Evolutionary conservation across 2,329 filamentous ascomycete genomes (phyloP).

Genomic region (Arachnopeziza araneosa): DNA sequence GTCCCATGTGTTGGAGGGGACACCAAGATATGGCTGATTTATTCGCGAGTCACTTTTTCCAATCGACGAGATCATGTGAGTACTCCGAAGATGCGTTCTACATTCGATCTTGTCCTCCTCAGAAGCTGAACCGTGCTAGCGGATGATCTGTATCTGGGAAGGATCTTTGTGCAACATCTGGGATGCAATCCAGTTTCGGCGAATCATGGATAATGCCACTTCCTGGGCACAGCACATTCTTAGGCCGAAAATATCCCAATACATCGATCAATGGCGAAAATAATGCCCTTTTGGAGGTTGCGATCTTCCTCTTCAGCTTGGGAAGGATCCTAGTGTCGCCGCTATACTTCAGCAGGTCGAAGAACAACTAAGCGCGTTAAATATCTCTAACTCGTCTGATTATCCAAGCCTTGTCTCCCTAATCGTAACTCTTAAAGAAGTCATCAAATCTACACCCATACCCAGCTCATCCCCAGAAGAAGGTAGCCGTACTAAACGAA

Average conservation of each 20-base stretch:
- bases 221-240: slow-evolving; percentile 9
- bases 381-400: too few relatives aligned
- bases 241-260: slow-evolving; percentile 4
- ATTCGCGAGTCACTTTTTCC: not conserved
- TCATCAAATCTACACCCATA: too few relatives aligned
- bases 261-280: slow-evolving; percentile 9
- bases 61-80: slow-evolving; percentile 6
- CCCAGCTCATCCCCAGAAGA: too few relatives aligned
- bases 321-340: too few relatives aligned
- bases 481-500: too few relatives aligned
- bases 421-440: too few relatives aligned
- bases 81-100: not conserved
- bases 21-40: slow-evolving; percentile 4
- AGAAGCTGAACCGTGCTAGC: not conserved
- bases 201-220: slow-evolving; percentile 9
- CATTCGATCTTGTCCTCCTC: not conserved
- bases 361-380: too few relatives aligned
- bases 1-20: slow-evolving; percentile 3
- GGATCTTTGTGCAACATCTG: slow-evolving; percentile 6
- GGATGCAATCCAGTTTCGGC: slow-evolving; percentile 14
- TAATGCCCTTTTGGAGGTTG: too few relatives aligned
- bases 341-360: too few relatives aligned
- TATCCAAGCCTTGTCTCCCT: too few relatives aligned
- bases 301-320: too few relatives aligned
- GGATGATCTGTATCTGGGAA: slow-evolving; percentile 9